phyloP scores from a whole-genome alignment of 345 rosid species.

The Geranium brycei region DNA sequence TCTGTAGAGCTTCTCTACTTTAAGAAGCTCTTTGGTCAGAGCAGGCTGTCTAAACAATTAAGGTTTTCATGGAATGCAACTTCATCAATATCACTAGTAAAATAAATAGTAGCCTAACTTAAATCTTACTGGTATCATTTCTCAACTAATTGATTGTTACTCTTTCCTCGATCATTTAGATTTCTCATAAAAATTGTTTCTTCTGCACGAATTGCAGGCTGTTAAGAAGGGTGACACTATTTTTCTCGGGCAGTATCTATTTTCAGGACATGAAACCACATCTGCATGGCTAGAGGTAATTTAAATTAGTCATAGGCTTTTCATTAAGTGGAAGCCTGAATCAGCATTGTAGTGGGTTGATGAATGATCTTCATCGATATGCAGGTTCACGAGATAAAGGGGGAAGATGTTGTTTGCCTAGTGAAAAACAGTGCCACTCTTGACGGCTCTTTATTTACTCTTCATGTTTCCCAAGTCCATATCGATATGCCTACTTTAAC shows the following conservation, averaged over 20 bases:
- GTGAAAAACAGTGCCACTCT: conserved; percentile 25
- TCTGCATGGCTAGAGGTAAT: conserved; percentile 29
- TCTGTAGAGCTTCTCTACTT: not conserved
- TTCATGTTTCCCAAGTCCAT: conserved; percentile 18
- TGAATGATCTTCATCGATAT: not conserved
- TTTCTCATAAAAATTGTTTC: not conserved
- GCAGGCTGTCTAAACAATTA: not conserved
- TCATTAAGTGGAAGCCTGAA: not conserved
- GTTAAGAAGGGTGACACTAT: conserved; percentile 24
- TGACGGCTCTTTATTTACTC: conserved; percentile 16
- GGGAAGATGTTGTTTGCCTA: conserved; percentile 17
- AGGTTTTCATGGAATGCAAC: too few relatives aligned
- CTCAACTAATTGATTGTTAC: too few relatives aligned
- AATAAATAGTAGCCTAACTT: too few relatives aligned
- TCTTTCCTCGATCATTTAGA: not conserved
- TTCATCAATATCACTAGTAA: too few relatives aligned
- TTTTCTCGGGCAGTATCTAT: conserved; percentile 27
- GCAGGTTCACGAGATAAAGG: conserved; percentile 22
- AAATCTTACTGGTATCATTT: too few relatives aligned
- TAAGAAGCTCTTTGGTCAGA: not conserved
- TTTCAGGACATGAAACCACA: conserved; percentile 22
- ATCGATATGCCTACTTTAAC: conserved; percentile 19
- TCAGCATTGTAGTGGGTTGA: not conserved
- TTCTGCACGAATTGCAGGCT: conserved; percentile 10
- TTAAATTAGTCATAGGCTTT: not conserved